Evolutionary conservation across 2,329 filamentous ascomycete species (phyloP), one percentile per base, ranked within the genome.

Genomic region (Bipolaris cookei): DNA sequence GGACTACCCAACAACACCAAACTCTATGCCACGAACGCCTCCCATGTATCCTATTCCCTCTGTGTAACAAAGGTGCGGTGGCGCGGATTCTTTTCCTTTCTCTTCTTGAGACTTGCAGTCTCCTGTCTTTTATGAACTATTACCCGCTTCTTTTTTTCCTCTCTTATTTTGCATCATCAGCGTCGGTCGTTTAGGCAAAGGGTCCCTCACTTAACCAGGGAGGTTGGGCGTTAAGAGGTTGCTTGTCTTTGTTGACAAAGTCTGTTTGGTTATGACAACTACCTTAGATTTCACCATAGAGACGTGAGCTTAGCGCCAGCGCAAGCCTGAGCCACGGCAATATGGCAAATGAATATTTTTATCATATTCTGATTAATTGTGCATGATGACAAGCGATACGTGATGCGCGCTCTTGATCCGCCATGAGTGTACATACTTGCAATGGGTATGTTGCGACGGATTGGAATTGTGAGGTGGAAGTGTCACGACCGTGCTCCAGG

Each of bases 21-120:
- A 89, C 63, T 90, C 88, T n/a, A 88, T 91, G 85, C 88, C 88
- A 30, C 83, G 83, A 44, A 90, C 88, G 42, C 89, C 89, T 41
- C 83, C 82, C 59, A 66, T 77, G 84, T 72, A 76, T 47, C 65
- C 63, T 20, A 60, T 72, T 44, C 64, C 65, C 48, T 44, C 60
- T 18, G 60, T 70, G 60, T 75, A 63, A 71, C 44, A 35, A 38
- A 28, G 34, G 32, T 37, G 39, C 35, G 23, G 58, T 43, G 39
- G 43, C 32, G 54, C 39, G 10, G 23, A 21, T 44, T 51, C 34
- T 32, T 58, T 32, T 52, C n/a, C 53, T 8, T 51, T 59, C 56
- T 63, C 62, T 60, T 58, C 51, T 52, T 6, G 28, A 37, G 63
- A 57, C 59, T 45, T 56, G 28, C 55, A 30, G 64, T 65, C 63